Percentiles rank a stretch among this genome's conserved stretches.
Evolutionary conservation across 2,329 filamentous ascomycete genomes (phyloP).

Genomic region (Nigrograna mackinnonii): DNA sequence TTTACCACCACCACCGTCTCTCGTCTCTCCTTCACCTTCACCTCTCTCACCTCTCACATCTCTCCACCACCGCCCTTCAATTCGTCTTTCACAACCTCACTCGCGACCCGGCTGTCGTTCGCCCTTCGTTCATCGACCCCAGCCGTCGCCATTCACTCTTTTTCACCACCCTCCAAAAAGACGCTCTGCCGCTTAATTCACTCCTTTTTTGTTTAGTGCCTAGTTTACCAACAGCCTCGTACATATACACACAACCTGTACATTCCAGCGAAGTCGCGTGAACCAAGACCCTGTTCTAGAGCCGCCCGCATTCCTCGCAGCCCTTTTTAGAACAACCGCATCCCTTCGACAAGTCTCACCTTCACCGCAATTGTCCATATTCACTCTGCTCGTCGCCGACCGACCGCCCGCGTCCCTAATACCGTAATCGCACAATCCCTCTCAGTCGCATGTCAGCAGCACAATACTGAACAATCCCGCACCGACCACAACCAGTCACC

Average conservation of each 20-base stretch:
- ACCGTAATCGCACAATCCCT: conserved; percentile 21
- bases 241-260: too few species aligned
- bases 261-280: conserved; percentile 29
- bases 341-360: conserved; percentile 21
- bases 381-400: conserved; percentile 21
- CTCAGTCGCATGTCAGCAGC: not conserved
- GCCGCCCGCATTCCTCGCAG: conserved; percentile 33
- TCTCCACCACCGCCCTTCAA: conserved; percentile 11
- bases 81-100: conserved; percentile 15
- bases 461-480: not conserved
- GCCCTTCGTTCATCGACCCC: conserved; percentile 42
- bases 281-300: conserved; percentile 9
- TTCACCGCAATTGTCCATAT: conserved; percentile 22
- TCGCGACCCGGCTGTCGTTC: conserved; percentile 44
- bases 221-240: too few species aligned
- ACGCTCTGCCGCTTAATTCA: conserved; percentile 24
- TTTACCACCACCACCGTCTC: conserved; percentile 2
- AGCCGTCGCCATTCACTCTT: conserved; percentile 39
- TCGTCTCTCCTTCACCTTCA: conserved; percentile 9
- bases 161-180: conserved; percentile 9
- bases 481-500: not conserved
- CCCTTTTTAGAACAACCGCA: conserved; percentile 13
- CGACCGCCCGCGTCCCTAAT: conserved; percentile 8
- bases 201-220: conserved; percentile 37
- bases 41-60: conserved; percentile 12